Conservation (phyloP, 1,284 basidiomycete genomes). For the Pseudozyma flocculosa region DNA sequence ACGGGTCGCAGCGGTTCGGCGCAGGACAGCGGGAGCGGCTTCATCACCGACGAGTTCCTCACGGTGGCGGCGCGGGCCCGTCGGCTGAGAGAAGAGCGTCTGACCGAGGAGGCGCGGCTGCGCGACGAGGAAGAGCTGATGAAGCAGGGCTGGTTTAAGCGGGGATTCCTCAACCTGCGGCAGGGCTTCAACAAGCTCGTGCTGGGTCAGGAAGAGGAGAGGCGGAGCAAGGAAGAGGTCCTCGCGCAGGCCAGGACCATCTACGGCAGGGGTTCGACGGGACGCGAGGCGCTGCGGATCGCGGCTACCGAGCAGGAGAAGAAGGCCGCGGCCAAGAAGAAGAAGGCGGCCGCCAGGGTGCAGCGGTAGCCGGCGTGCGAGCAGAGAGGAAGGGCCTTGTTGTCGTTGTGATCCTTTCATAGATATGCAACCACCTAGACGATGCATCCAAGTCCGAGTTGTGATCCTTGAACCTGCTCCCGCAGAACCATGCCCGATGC, state of each 20-base stretch:
- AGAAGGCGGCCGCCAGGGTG: too few species aligned
- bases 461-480: too few species aligned
- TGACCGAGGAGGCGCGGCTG: constrained; percentile 15
- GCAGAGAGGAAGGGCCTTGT: too few species aligned
- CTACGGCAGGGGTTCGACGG: constrained; percentile 7
- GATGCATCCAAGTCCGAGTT: too few species aligned
- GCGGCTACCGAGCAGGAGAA: too few species aligned
- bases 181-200: constrained; percentile 24
- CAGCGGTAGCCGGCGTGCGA: too few species aligned
- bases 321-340: too few species aligned
- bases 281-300: constrained; percentile 4
- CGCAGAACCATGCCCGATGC: too few species aligned
- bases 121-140: constrained; percentile 24
- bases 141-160: constrained; percentile 36
- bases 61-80: constrained; percentile 27
- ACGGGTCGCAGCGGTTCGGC: not conserved
- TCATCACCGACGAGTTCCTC: constrained; percentile 33
- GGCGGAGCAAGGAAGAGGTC: constrained; percentile 10
- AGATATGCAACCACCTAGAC: too few species aligned
- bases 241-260: too few species aligned
- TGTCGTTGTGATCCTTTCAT: too few species aligned
- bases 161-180: constrained; percentile 23
- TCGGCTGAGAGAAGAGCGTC: constrained; percentile 16
- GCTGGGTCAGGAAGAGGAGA: constrained; percentile 18
- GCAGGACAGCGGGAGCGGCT: too few species aligned